Evolutionary conservation across 23 red algal genomes (phyloP), one percentile per base, ranked within the genome.

Genomic region (Rhodosorus marinus): DNA sequence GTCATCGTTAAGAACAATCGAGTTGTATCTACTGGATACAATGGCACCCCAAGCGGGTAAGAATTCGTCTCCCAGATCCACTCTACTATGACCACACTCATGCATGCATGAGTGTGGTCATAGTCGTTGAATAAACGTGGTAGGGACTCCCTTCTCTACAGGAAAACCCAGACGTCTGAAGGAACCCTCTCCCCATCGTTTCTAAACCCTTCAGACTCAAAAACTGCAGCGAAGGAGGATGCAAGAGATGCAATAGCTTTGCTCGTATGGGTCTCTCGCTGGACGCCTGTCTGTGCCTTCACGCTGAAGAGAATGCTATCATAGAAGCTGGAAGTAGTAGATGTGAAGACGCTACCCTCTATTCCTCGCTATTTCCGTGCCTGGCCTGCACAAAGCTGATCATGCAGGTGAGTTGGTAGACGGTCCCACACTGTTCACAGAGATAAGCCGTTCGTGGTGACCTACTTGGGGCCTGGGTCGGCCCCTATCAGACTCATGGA

Each of bases 251-350:
- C 72, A 98, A 85, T 48, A 31, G n/a, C 5, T 38, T 38, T 31
- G 20, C 26, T 24, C 28, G 35, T 8, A 69, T 54, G 41, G 90
- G 72, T 15, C 65, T 66, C 3, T 60, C 30, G 6, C 69, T 98
- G 3, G 72, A 98, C 17, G 55, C 66, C 31, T 98, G 90, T 68
- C 47, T 98, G 8, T 98, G 90, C 59, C 60, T 84, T 31, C 90
- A 98, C 28, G 90, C 90, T 9, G 90, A 98, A 46, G 90, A 98
- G 49, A 98, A 98, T 31, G 90, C 90, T 4, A 85, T 98, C 24
- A 98, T 98, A 43, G 90, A 98, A 49, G 90, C 90, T 25, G 90
- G 90, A 11, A 60, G 90, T 8, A 61, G 66, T 11, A 72, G 90
- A 9, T 98, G 90, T 43, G 62, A 64, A 29, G 57, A 42, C 26